Conservation (phyloP, 2,329 filamentous ascomycete species). For the Remersonia thermophila region DNA sequence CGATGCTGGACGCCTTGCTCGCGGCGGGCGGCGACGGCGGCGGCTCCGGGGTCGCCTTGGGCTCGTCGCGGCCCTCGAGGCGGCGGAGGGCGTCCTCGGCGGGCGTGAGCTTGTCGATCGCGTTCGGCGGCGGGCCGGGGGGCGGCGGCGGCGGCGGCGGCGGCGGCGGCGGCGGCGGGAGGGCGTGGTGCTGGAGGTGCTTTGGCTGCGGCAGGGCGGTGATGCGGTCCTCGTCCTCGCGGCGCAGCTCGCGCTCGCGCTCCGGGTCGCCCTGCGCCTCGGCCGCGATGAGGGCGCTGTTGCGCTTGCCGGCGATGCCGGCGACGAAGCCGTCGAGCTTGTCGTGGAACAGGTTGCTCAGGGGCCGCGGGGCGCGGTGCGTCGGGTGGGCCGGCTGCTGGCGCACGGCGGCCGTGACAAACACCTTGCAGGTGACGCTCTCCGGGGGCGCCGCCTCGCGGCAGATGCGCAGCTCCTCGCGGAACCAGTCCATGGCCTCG, state of each 20-base stretch:
- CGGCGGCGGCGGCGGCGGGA: constrained; percentile 23
- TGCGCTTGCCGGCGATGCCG: constrained; percentile 74
- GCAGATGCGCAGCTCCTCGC: constrained; percentile 85
- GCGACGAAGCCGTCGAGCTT: constrained; percentile 80
- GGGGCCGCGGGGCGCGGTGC: constrained; percentile 45
- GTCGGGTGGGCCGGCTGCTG: constrained; percentile 21
- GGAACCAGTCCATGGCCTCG: constrained; percentile 96
- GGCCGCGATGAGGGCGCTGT: constrained; percentile 69
- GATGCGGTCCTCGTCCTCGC: constrained; percentile 74
- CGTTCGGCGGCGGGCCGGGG: constrained; percentile 18
- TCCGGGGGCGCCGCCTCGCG: constrained; percentile 79
- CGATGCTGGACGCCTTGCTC: constrained; percentile 19
- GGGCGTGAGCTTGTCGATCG: constrained; percentile 15
- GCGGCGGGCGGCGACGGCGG: constrained; percentile 16
- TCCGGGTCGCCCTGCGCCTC: constrained; percentile 69
- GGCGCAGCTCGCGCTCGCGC: constrained; percentile 66
- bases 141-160: constrained; percentile 25
- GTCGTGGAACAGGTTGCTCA: constrained; percentile 70
- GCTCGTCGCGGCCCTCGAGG: constrained; percentile 35
- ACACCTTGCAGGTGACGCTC: constrained; percentile 87
- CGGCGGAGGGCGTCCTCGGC: constrained; percentile 35
- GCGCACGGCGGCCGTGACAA: constrained; percentile 68
- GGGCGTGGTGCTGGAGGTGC: constrained; percentile 45
- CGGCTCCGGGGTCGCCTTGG: constrained; percentile 24
- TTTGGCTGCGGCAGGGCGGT: constrained; percentile 64